Evolutionary conservation across 2,329 filamentous ascomycete genomes (phyloP), one percentile per base, ranked within the genome.

Genomic region (Capronia epimyces): DNA sequence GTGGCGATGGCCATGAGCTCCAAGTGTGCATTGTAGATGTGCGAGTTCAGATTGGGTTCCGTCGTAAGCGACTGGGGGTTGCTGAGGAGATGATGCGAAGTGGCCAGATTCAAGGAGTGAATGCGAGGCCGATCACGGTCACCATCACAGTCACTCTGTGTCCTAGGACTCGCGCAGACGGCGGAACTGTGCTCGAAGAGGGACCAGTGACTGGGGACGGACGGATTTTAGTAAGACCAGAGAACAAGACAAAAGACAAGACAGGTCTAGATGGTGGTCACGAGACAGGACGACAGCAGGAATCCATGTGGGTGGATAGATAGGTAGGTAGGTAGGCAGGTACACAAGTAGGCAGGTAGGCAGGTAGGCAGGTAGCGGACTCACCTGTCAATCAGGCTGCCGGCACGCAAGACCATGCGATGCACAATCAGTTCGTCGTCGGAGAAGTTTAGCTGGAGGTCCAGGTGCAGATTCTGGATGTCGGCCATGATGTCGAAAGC

Each of bases 1-100:
- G 9, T 27, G 31, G 34, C 31, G 8, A 46, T 46, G 18, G 31
- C 25, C 31, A 46, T 39, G 12, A 46, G 44, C 12, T 46, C 31
- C 13, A 39, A 12, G 5, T 46, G 44, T n/a, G 44, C 44, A 18
- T 40, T 46, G 44, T 39, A 46, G 16, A 40, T 39, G 20, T 46
- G 31, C 25, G 31, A 37, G 18, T 8, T 21, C 9, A 46, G 44
- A n/a, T 46, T 32, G 12, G 37, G 10, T 10, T 2, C 13, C 31
- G 12, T 27, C 31, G 20, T 27, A 18, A 32, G 18, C n/a, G 42
- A 44, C 3, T 15, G 24, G n/a, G 22, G 8, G 3, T 18, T 31
- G 24, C 42, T 24, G 9, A 12, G 15, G 15, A 44, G 25, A 32
- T 32, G 22, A 12, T 21, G 24, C 10, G 27, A 44, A 12, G 15